Evolutionary conservation across 2,329 filamentous ascomycete species (phyloP), one percentile per base, ranked within the genome.

Genomic region (Ophiocordyceps unilateralis): DNA sequence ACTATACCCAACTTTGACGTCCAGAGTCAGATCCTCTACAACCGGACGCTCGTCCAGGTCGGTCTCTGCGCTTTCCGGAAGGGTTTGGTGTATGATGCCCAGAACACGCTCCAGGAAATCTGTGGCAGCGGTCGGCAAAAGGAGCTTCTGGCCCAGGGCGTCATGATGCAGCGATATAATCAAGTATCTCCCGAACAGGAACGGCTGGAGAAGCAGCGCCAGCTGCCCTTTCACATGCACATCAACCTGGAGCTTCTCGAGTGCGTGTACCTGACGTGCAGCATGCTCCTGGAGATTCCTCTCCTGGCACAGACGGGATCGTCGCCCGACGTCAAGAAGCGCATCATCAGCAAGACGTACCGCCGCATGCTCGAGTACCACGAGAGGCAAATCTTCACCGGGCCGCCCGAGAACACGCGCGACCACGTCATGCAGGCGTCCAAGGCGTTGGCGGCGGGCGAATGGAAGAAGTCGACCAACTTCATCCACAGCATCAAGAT

Each of bases 161-260:
- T 98, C 48, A 94, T 96, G 72, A 91, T 98, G 62, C 91, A 98
- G 69, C 78, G 91, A 53, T 98, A 88, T 68, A 89, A 78, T 55
- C 88, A 94, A 57, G 91, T 98, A 48, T 91, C 88, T 30, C 91
- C 91, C 17, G 91, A 98, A 66, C 91, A 98, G 66, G 91, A 98
- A 69, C 84, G 89, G 51, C 75, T 96, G 34, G 91, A 98, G 70
- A 85, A 91, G 61, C 89, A 96, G 68, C 81, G 91, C 55, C 91
- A 98, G 68, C 76, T 98, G 52, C 91, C 91, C 32, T 98, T 98
- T 80, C 91, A 98, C 71, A 95, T 98, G 87, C 91, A 98, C 74
- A 98, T 98, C 72, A 98, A 98, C 72, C 76, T 98, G 42, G 91
- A 98, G 64, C 77, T 98, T 44, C 76, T 98, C 34, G 91, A 98